phyloP scores from a whole-genome alignment of 345 rosid species.

The Raphanus raphanistrum region DNA sequence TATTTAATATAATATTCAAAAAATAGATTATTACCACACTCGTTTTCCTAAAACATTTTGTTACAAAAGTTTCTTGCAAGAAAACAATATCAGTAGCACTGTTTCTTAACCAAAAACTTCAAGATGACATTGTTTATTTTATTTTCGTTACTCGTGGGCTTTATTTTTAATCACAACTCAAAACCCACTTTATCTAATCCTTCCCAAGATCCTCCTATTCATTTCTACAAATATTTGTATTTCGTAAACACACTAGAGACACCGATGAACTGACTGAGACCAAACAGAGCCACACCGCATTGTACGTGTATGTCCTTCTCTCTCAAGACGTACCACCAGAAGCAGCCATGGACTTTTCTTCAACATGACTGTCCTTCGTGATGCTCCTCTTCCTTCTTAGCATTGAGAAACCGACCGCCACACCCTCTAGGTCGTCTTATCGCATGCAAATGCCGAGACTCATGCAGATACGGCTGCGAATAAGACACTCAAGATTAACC shows the following conservation, averaged over 20 bases:
- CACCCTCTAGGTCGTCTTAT: constrained; percentile 91
- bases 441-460: constrained; percentile 96
- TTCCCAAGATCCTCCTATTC: constrained; percentile 25
- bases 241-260: constrained; percentile 14
- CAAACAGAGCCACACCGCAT: constrained; percentile 12
- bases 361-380: constrained; percentile 44
- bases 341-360: constrained; percentile 46
- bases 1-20: too few species aligned
- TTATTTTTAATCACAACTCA: constrained; percentile 26
- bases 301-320: not conserved
- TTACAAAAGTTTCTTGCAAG: constrained; percentile 23
- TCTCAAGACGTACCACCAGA: constrained; percentile 50
- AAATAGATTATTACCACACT: not conserved
- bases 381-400: constrained; percentile 56
- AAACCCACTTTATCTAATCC: constrained; percentile 25
- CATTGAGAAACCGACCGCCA: constrained; percentile 87
- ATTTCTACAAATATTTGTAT: constrained; percentile 27
- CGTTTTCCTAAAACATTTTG: not conserved
- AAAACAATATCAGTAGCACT: constrained; percentile 18
- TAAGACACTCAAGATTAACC: not conserved
- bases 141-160: constrained; percentile 4
- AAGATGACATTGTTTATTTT: not conserved
- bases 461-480: constrained; percentile 93
- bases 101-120: constrained; percentile 15
- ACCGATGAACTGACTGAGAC: constrained; percentile 7